Base-by-base conservation (phyloP, 2,329 filamentous ascomycete species). In the Diplodia intermedia region DNA sequence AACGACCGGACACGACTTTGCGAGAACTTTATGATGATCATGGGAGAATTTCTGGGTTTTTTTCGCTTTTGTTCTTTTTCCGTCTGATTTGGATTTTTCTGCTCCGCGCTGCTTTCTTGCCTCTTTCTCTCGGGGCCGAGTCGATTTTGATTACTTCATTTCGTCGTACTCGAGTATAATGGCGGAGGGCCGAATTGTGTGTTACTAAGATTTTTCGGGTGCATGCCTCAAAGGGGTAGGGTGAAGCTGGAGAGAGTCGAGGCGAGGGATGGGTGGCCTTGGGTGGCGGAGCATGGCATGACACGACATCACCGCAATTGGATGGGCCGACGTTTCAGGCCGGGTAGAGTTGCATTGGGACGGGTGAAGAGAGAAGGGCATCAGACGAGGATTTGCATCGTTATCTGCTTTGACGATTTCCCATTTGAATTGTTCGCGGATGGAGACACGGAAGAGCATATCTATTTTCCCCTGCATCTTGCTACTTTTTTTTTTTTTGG, bases 131-230 rank as follows among this genome's bases (percentile, higher is more conserved):
- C 26, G 18, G 36, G 26, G 5, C 36, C 26, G 54, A 56, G 54
- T 56, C 54, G 54, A 38, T 43, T 29, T 33, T 38, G 33, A 38
- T 29, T 38, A 36, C 36, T 63, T 63, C 47, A n/a, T 33, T 63
- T 63, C 60, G 60, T 63, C 60, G 47, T 20, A 63, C 60, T 52
- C 60, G 60, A 63, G 50, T 33, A 31, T 60, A 63, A 63, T 63
- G 26, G 43, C 14, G 47, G 60, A 38, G 26, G 60, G 60, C 60
- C 43, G 60, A 49, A 12, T 23, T 63, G 60, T 63, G 60, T 63
- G 38, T 18, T 38, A 52, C 29, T 50, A 49, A 38, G 43, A 50
- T 63, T 52, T n/a, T 36, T 33, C 7, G 47, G 11, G 6, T 26
- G 47, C 29, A 33, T 50, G 60, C n/a, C 6, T 52, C 26, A 15